These are phyloP conservation scores for Leccinellum luteum DNA, from an alignment of 768 basidiomycete species.

Conservation along the genomic window DNA sequence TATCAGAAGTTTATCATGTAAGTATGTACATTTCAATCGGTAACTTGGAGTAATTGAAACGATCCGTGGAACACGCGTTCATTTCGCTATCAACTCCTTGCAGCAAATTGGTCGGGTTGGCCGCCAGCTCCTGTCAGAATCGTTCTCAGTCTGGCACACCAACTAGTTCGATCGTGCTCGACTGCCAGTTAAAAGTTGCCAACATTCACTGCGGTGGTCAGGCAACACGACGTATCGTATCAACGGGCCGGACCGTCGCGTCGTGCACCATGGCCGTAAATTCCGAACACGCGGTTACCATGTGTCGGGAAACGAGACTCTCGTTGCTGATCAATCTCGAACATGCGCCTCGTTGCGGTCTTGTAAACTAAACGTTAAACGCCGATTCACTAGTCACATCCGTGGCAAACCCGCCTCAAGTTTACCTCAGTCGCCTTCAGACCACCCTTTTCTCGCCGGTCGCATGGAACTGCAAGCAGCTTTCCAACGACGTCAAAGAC, in stretches of 20 bases:
- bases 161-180: too few species aligned
- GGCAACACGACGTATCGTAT: slow-evolving; percentile 18
- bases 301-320: slow-evolving; percentile 27
- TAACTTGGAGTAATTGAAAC: neutral
- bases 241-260: slow-evolving; percentile 12
- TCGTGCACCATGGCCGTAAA: slow-evolving; percentile 29
- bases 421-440: slow-evolving; percentile 31
- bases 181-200: slow-evolving; percentile 3
- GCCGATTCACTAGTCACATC: slow-evolving; percentile 21
- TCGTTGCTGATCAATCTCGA: slow-evolving; percentile 21
- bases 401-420: slow-evolving; percentile 13
- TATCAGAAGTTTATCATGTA: neutral
- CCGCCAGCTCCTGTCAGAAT: too few species aligned
- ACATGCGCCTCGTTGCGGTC: slow-evolving; percentile 32
- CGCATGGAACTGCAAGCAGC: neutral
- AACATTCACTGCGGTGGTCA: slow-evolving; percentile 3
- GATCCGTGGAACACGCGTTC: slow-evolving; percentile 7
- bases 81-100: slow-evolving; percentile 7
- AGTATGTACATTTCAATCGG: too few species aligned
- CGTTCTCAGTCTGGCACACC: neutral
- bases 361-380: slow-evolving; percentile 25
- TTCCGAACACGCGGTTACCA: slow-evolving; percentile 36
- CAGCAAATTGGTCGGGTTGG: too few species aligned
- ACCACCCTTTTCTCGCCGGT: slow-evolving; percentile 4
- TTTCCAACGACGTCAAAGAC: slow-evolving; percentile 30